phyloP scores from a whole-genome alignment of 176 grass and related monocot genomes.

The Aechmea fasciata region DNA sequence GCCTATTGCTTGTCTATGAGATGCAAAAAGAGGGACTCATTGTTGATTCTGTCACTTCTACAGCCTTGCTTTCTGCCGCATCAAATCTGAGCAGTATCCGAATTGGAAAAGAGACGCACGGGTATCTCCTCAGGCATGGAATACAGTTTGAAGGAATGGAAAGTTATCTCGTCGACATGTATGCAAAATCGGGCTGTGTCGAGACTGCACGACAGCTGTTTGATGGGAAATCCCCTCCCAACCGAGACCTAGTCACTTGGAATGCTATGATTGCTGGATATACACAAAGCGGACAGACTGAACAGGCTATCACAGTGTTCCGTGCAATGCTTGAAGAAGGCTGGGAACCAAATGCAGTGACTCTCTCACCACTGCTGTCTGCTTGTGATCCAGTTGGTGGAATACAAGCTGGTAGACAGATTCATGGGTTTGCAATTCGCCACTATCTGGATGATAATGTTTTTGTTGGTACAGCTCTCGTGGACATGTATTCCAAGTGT shows the following conservation, averaged over 20 bases:
- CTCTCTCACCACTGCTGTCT: conserved; percentile 65
- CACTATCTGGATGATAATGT: conserved; percentile 50
- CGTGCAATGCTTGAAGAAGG: conserved; percentile 51
- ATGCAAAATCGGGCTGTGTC: conserved; percentile 60
- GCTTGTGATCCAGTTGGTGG: conserved; percentile 55
- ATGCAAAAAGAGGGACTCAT: conserved; percentile 70
- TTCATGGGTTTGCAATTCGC: conserved; percentile 63
- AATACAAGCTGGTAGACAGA: conserved; percentile 46
- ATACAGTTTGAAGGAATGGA: conserved; percentile 66
- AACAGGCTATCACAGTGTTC: conserved; percentile 45
- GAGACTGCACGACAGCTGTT: conserved; percentile 65
- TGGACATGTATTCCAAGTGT: conserved; percentile 83
- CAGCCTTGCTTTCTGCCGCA: conserved; percentile 67
- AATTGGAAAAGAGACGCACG: conserved; percentile 74
- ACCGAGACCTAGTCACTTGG: conserved; percentile 82
- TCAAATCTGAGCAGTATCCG: conserved; percentile 62
- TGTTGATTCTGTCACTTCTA: conserved; percentile 59
- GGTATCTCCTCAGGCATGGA: conserved; percentile 60
- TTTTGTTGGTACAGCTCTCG: conserved; percentile 61
- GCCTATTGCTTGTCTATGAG: conserved; percentile 52
- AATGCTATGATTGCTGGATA: conserved; percentile 93
- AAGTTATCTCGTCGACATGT: conserved; percentile 97
- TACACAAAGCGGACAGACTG: conserved; percentile 42
- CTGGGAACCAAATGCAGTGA: conserved; percentile 60
- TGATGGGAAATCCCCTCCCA: conserved; percentile 23